Evolutionary conservation across 2,329 filamentous ascomycete genomes (phyloP).

Genomic region (Arthrocladium fulminans): DNA sequence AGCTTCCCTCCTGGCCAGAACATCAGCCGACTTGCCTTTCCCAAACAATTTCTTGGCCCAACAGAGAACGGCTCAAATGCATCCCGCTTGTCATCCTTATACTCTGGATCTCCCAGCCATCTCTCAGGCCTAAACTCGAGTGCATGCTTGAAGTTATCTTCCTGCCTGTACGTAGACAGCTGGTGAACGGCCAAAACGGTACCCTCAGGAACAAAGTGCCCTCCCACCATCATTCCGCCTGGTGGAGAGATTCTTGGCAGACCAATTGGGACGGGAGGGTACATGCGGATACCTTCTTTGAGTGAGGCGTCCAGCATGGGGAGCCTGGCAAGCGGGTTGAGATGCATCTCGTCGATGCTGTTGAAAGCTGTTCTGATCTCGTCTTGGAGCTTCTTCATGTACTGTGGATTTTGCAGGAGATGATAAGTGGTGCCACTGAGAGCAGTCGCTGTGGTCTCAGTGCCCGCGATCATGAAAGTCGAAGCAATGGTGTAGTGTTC

Average conservation of each 20-base stretch:
- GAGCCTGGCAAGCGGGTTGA: neutral
- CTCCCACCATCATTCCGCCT: conserved; percentile 8
- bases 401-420: conserved; percentile 32
- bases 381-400: conserved; percentile 30
- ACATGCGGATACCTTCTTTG: conserved; percentile 27
- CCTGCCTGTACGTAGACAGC: conserved; percentile 2
- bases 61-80: conserved; percentile 5
- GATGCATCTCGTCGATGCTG: conserved; percentile 33
- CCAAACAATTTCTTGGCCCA: conserved; percentile 8
- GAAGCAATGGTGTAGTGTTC: conserved; percentile 9
- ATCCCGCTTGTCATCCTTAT: neutral
- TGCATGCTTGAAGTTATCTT: conserved; percentile 4
- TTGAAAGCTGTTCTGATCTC: conserved; percentile 25
- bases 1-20: neutral
- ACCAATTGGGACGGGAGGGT: conserved; percentile 26
- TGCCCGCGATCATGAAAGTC: conserved; percentile 37
- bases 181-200: conserved; percentile 1
- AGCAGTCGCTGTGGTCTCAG: conserved; percentile 44
- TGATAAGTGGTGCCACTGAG: conserved; percentile 35
- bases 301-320: conserved; percentile 22
- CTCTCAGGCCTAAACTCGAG: conserved; percentile 9
- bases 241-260: conserved; percentile 25
- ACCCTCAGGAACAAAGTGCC: conserved; percentile 19
- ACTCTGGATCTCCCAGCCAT: conserved; percentile 9
- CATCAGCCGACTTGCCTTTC: conserved; percentile 2